These are phyloP conservation scores for Cytospora piceae DNA, from an alignment of 2,329 filamentous ascomycete genomes.

Conservation along the genomic window DNA sequence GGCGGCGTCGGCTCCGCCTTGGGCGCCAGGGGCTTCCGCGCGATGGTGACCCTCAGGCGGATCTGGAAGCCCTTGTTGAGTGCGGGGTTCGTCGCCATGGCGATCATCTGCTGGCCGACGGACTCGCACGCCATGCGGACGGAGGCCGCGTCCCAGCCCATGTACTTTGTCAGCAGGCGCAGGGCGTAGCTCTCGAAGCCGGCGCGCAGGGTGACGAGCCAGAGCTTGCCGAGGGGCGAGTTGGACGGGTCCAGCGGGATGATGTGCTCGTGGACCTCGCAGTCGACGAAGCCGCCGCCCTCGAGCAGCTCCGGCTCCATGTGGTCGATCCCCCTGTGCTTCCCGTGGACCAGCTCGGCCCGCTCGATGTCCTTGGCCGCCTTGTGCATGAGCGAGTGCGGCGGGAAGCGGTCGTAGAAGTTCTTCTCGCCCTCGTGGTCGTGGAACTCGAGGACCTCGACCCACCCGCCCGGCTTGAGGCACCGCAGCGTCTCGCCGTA, in stretches of 20 bases:
- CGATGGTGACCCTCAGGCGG: constrained; percentile 54
- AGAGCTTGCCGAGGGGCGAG: constrained; percentile 55
- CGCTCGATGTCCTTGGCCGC: constrained; percentile 47
- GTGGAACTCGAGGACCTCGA: constrained; percentile 60
- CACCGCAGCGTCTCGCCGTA: constrained; percentile 57
- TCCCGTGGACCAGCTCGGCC: constrained; percentile 50
- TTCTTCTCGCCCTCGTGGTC: constrained; percentile 46
- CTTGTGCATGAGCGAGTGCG: constrained; percentile 49
- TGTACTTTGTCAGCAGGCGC: constrained; percentile 55
- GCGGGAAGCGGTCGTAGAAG: constrained; percentile 46
- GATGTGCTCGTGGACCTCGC: constrained; percentile 51
- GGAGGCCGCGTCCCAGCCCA: constrained; percentile 55
- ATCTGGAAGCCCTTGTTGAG: constrained; percentile 48
- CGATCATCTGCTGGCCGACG: constrained; percentile 53
- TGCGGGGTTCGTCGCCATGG: constrained; percentile 51
- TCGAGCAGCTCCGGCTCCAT: constrained; percentile 50
- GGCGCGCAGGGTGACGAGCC: constrained; percentile 56
- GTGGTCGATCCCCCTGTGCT: constrained; percentile 50
- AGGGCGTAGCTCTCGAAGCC: constrained; percentile 53
- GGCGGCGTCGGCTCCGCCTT: neutral
- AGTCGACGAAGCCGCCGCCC: constrained; percentile 56
- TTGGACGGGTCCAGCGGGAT: constrained; percentile 52
- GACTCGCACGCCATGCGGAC: constrained; percentile 52
- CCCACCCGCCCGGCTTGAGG: constrained; percentile 60
- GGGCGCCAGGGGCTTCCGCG: constrained; percentile 50